Percentiles rank a stretch among this genome's conserved stretches.
phyloP scores from a whole-genome alignment of 1,139 yeast genomes.

The Blastobotrys persicus region DNA sequence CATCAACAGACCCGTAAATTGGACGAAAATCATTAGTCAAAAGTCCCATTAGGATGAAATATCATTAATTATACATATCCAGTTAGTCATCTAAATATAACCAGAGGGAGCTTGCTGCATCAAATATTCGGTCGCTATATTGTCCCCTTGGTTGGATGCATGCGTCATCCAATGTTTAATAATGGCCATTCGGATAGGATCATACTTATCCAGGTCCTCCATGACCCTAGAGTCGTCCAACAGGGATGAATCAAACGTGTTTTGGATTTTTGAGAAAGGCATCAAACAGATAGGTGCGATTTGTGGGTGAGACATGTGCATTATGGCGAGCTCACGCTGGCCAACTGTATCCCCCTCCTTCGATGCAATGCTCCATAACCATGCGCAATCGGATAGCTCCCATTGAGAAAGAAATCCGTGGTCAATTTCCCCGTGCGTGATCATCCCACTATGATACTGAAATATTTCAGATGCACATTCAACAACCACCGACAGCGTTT shows the following conservation, averaged over 20 bases:
- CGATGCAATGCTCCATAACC: constrained; percentile 34
- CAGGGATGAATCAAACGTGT: constrained; percentile 29
- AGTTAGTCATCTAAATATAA: constrained; percentile 2
- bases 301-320: constrained; percentile 36
- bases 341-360: constrained; percentile 34
- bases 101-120: constrained; percentile 24
- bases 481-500: constrained; percentile 32
- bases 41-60: neutral
- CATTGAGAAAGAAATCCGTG: constrained; percentile 26
- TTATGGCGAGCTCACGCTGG: constrained; percentile 35
- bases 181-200: constrained; percentile 35
- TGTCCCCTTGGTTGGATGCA: constrained; percentile 35
- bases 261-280: constrained; percentile 30
- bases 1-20: neutral
- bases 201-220: constrained; percentile 32
- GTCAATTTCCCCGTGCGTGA: constrained; percentile 14
- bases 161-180: constrained; percentile 36
- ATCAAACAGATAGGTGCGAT: constrained; percentile 29
- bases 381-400: constrained; percentile 32
- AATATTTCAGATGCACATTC: constrained; percentile 37
- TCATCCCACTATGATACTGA: constrained; percentile 34
- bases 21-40: neutral
- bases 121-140: constrained; percentile 34
- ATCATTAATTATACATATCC: neutral
- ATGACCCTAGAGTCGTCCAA: constrained; percentile 25